These are phyloP conservation scores for Aspergillus japonicus DNA, from an alignment of 2,329 filamentous ascomycete species.

Conservation along the genomic window DNA sequence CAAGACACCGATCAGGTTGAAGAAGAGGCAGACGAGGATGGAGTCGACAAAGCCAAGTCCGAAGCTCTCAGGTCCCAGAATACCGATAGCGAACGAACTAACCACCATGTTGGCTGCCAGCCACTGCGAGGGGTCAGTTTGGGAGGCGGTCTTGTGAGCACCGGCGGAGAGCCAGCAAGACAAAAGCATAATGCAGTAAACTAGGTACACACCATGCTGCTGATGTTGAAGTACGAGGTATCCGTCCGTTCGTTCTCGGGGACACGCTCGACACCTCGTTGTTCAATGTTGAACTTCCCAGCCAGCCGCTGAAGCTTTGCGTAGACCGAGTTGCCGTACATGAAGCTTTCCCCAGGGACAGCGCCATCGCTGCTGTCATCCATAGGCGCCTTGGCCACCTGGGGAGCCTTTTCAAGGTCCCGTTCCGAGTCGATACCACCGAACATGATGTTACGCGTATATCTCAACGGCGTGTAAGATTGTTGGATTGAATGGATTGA, in stretches of 20 bases:
- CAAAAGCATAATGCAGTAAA: constrained; percentile 10
- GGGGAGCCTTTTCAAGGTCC: constrained; percentile 37
- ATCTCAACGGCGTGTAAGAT: constrained; percentile 5
- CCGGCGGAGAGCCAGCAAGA: constrained; percentile 10
- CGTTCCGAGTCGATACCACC: constrained; percentile 16
- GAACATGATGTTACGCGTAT: constrained; percentile 18
- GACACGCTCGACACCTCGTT: constrained; percentile 73
- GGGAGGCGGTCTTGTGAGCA: constrained; percentile 13
- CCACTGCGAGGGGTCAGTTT: constrained; percentile 55
- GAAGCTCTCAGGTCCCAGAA: constrained; percentile 67
- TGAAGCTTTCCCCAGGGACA: constrained; percentile 60
- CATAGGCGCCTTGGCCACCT: constrained; percentile 26
- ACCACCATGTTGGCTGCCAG: constrained; percentile 76
- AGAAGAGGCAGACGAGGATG: constrained; percentile 69
- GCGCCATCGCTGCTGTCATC: constrained; percentile 46
- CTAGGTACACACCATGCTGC: constrained; percentile 62
- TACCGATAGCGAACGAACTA: constrained; percentile 72
- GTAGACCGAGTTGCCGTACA: constrained; percentile 55
- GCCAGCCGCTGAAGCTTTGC: constrained; percentile 63
- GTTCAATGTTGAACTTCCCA: constrained; percentile 66
- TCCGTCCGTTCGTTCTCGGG: constrained; percentile 68
- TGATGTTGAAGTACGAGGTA: constrained; percentile 63
- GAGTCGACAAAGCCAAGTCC: constrained; percentile 70
- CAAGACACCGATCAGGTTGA: constrained; percentile 70
- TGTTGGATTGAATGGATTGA: background rate